Evolutionary conservation across 2,329 filamentous ascomycete species (phyloP), one percentile per base, ranked within the genome.

Genomic region (Colletotrichum orchidophilum): DNA sequence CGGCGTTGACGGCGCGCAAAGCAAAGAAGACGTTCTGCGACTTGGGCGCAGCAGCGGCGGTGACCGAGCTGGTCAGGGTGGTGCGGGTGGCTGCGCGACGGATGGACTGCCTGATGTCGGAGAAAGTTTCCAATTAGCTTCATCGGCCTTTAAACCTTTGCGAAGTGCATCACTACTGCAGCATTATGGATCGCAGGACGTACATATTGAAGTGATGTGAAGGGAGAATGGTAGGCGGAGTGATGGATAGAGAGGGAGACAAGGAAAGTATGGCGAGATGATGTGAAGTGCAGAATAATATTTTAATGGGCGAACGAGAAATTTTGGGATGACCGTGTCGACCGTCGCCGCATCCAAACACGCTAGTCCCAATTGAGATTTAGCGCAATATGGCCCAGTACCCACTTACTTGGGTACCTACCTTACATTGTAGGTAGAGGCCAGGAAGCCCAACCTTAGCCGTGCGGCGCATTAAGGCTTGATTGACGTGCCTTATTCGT

Each of bases 41-140:
- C 55, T 50, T 72, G 61, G 70, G 62, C n/a, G 59, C 70, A 52
- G 60, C 63, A 31, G 49, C 54, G 26, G 50, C 60, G 46, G 50
- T 35, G 58, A 58, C 35, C 29, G 72, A 67, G 42, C 57, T 60
- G 65, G 70, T 58, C 53, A 71, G 49, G 50, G 60, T 68, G 54
- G 63, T 59, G 50, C 60, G 69, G 29, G 73, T 61, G 42, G 62
- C 71, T 26, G 72, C 64, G 62, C 66, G 71, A 55, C 68, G 72
- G 55, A 74, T 33, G 27, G 67, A 73, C n/a, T 67, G 63, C 72
- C 72, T 74, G 39, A 6, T 9, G 27, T 52, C 2, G 3, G 39
- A 18, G 31, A 18, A 53, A 39, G 21, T 9, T 8, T 9, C 11
- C 66, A 49, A 33, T 70, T 61, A 70, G 67, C 54, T 55, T 39